These are phyloP conservation scores for Skeletonema costatum DNA, from an alignment of 108 stramenopile genomes.

Conservation along the genomic window DNA sequence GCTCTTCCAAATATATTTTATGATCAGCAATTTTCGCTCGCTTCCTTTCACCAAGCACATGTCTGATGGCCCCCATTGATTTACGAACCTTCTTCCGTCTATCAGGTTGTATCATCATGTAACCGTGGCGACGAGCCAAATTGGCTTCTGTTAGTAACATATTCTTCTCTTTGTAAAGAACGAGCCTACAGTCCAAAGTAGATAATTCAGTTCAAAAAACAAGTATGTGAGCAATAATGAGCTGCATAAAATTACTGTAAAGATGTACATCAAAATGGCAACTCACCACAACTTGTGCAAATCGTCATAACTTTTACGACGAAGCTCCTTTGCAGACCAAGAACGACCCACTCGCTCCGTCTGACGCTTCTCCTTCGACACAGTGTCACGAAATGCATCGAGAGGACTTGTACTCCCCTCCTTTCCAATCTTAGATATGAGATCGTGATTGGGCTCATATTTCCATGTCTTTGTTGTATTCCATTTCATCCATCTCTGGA, in stretches of 20 bases:
- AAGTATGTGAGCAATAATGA: not conserved
- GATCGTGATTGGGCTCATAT: conserved; percentile 32
- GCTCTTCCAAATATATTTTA: conserved; percentile 30
- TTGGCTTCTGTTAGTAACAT: conserved; percentile 88
- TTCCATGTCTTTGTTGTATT: conserved; percentile 30
- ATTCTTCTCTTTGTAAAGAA: conserved; percentile 93
- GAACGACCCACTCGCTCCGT: conserved; percentile 73
- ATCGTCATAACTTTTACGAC: conserved; percentile 90
- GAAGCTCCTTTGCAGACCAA: conserved; percentile 81
- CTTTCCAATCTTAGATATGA: conserved; percentile 30
- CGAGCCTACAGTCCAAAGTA: conserved; percentile 41
- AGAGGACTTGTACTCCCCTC: conserved; percentile 49
- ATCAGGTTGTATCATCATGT: conserved; percentile 78
- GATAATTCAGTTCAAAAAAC: not conserved
- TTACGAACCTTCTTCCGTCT: conserved; percentile 78
- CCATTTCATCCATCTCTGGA: conserved; percentile 45
- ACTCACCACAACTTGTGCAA: conserved; percentile 92
- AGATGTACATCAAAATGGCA: not conserved
- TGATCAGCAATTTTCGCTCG: conserved; percentile 66
- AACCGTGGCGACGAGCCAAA: conserved; percentile 63
- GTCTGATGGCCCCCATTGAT: conserved; percentile 87
- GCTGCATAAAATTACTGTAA: not conserved
- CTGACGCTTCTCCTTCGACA: conserved; percentile 58
- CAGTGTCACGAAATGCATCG: conserved; percentile 81
- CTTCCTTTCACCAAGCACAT: conserved; percentile 89